Evolutionary conservation across 1,284 basidiomycete genomes (phyloP), one percentile per base, ranked within the genome.

Genomic region (Earliella scabrosa): DNA sequence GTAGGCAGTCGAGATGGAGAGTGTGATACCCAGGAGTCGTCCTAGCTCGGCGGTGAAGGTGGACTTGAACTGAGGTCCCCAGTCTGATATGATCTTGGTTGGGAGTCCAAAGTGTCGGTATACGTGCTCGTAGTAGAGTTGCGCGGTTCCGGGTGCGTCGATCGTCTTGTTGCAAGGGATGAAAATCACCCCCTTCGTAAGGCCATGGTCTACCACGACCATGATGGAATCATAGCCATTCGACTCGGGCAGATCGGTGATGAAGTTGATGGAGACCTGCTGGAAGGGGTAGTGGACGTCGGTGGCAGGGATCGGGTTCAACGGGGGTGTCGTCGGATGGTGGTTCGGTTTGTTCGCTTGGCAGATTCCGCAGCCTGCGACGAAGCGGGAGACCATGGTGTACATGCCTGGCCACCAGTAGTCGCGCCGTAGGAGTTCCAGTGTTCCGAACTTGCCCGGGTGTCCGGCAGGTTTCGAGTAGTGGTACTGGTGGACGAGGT

Each of bases 361-460:
- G 51, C 80, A 82, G 0, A 47, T 61, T 1, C 67, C 56, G 53
- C 81, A 83, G 0, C 69, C 66, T 0, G 62, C 40, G 0, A 77
- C 66, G 56, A 81, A 82, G 0, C 58, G 44, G 0, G 36, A 45
- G 0, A 74, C 59, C 38, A 71, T 66, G 0, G 46, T 51, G 0
- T 50, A 38, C 21, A 82, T 65, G 1, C 56, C 16, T 1, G 75
- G 77, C 81, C 82, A 83, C n/a, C n/a, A n/a, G n/a, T n/a, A n/a
- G n/a, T n/a, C n/a, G n/a, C n/a, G n/a, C n/a, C n/a, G n/a, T n/a
- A n/a, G n/a, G n/a, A n/a, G n/a, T n/a, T n/a, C n/a, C n/a, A n/a
- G n/a, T n/a, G n/a, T n/a, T n/a, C n/a, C n/a, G n/a, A n/a, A n/a
- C n/a, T n/a, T n/a, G n/a, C n/a, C n/a, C n/a, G n/a, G n/a, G n/a